Evolutionary conservation across 306 rosid species (phyloP).

Genomic region (Prunus fruticosa): DNA sequence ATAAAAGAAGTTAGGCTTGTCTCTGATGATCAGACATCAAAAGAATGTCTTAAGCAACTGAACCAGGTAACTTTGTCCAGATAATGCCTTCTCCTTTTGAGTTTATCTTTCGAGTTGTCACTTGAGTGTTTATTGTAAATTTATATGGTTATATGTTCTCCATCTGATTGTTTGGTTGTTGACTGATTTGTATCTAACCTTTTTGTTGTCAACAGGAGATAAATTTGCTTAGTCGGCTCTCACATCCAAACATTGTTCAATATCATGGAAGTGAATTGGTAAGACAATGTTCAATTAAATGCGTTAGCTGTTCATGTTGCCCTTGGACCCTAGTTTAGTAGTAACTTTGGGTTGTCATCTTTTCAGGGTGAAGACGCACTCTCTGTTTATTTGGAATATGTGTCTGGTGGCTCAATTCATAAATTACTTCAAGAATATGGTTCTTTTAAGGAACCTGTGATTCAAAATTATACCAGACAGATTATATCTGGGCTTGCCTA

Average conservation of each 20-base stretch:
- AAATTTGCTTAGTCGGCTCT: conserved; percentile 77
- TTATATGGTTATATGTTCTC: not conserved
- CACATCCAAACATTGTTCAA: conserved; percentile 89
- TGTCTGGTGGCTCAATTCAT: conserved; percentile 96
- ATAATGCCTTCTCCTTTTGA: not conserved
- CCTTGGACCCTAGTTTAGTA: not conserved
- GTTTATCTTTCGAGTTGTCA: not conserved
- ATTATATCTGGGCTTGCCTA: conserved; percentile 94
- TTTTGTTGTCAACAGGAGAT: conserved; percentile 69
- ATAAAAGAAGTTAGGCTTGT: conserved; percentile 89
- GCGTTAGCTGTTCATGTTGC: not conserved
- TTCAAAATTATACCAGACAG: conserved; percentile 89
- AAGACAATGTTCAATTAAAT: conserved; percentile 15
- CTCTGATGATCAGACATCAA: conserved; percentile 71
- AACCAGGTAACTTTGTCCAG: conserved; percentile 58
- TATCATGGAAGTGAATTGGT: conserved; percentile 97
- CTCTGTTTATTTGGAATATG: conserved; percentile 86
- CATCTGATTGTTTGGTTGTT: conserved; percentile 10
- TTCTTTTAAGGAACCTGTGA: conserved; percentile 80
- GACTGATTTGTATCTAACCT: conserved; percentile 12
- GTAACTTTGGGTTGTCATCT: conserved; percentile 14
- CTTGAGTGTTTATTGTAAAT: conserved; percentile 23
- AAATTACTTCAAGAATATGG: conserved; percentile 95
- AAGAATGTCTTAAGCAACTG: conserved; percentile 95
- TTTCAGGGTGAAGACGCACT: conserved; percentile 80